Conservation (phyloP, 192 early-diverging fungal genomes). For the Phycomyces blakesleeanus region DNA sequence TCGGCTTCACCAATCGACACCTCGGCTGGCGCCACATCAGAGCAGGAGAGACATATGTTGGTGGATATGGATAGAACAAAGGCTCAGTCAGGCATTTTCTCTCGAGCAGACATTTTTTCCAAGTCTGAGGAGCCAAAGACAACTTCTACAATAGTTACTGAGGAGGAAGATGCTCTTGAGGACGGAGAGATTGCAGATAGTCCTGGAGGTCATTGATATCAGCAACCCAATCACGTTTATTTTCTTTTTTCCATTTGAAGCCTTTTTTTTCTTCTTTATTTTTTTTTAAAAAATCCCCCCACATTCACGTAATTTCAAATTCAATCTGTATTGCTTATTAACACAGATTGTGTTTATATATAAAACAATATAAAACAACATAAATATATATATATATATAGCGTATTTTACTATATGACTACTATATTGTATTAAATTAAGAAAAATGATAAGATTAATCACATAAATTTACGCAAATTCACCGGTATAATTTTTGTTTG, state of each 20-base stretch:
- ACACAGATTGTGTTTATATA: no score
- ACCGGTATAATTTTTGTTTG: not conserved
- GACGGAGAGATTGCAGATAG: conserved; percentile 29
- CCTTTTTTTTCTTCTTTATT: not conserved
- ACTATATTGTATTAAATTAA: not conserved
- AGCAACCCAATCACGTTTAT: not conserved
- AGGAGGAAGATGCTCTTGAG: conserved; percentile 22
- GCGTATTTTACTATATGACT: no score
- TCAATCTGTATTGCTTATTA: no score
- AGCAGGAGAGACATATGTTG: not conserved
- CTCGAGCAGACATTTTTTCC: not conserved
- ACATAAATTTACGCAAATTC: no score
- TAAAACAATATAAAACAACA: no score
- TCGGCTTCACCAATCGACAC: conserved; percentile 8
- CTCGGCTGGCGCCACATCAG: no score
- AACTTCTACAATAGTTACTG: not conserved
- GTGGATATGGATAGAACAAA: not conserved
- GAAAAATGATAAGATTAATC: not conserved
- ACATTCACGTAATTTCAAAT: not conserved
- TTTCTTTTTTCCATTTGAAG: conserved; percentile 3
- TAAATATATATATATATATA: no score
- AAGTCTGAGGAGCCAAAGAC: conserved; percentile 1
- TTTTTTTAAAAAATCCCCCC: not conserved
- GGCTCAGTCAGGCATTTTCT: not conserved
- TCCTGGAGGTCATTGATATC: conserved; percentile 12